These are phyloP conservation scores for Acorus calamus DNA, from an alignment of 106 monocot species.

Conservation along the genomic window DNA sequence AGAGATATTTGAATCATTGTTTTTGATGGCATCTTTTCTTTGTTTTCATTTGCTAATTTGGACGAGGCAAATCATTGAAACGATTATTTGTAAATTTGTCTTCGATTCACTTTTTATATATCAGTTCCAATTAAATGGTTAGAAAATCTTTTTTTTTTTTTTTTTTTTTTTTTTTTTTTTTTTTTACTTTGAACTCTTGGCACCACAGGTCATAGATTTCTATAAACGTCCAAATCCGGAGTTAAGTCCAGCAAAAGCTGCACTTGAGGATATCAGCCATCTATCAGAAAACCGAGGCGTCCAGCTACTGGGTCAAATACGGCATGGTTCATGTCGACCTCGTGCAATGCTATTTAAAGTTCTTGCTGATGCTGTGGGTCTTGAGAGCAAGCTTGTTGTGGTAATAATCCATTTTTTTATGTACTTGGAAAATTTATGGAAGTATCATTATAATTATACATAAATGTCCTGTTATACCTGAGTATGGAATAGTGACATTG, in stretches of 20 bases:
- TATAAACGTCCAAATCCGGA: conserved; percentile 79
- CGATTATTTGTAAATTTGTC: too few species aligned
- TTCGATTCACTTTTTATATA: too few species aligned
- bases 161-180: too few species aligned
- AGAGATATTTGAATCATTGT: too few species aligned
- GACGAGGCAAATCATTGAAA: too few species aligned
- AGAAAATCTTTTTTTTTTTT: too few species aligned
- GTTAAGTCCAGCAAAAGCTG: conserved; percentile 67
- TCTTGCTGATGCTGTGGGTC: conserved; percentile 91
- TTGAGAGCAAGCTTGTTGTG: conserved; percentile 87
- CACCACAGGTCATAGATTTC: conserved; percentile 70
- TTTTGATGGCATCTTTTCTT: too few species aligned
- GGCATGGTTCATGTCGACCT: conserved; percentile 90
- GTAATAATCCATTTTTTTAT: conserved; percentile 34
- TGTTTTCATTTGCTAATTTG: too few species aligned
- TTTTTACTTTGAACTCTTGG: background rate
- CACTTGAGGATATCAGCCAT: conserved; percentile 54
- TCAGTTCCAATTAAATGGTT: too few species aligned
- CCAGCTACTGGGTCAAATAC: conserved; percentile 92
- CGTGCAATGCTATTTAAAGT: conserved; percentile 96
- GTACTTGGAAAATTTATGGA: background rate
- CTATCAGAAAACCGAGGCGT: conserved; percentile 62
- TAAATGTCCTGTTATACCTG: too few species aligned
- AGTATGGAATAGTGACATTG: too few species aligned
- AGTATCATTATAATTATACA: too few species aligned